phyloP scores from a whole-genome alignment of 2,329 filamentous ascomycete species.

The Fusarium sp. region DNA sequence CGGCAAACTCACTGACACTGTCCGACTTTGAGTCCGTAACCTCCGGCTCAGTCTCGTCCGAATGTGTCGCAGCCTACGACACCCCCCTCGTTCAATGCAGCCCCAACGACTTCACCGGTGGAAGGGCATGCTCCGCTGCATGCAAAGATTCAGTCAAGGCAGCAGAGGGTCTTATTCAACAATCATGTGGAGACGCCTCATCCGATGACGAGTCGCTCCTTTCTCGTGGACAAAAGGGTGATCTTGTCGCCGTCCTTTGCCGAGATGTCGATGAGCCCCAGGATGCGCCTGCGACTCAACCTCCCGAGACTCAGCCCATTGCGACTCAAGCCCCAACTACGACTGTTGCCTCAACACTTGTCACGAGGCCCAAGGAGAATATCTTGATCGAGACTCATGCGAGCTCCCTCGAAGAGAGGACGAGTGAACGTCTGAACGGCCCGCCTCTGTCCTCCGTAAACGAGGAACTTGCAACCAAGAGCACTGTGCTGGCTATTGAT shows the following conservation, averaged over 20 bases:
- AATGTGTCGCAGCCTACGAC: slow-evolving; percentile 61
- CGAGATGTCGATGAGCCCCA: slow-evolving; percentile 31
- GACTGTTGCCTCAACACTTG: slow-evolving; percentile 11
- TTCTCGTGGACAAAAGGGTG: slow-evolving; percentile 55
- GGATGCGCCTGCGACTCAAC: slow-evolving; percentile 8
- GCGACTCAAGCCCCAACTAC: slow-evolving; percentile 7
- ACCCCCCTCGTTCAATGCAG: slow-evolving; percentile 57
- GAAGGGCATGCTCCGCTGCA: slow-evolving; percentile 55
- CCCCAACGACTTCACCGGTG: slow-evolving; percentile 55
- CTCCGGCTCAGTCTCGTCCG: slow-evolving; percentile 54
- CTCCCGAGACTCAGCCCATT: slow-evolving; percentile 13
- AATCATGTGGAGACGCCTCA: slow-evolving; percentile 46
- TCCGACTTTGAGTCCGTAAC: slow-evolving; percentile 60
- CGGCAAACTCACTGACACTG: slow-evolving; percentile 51
- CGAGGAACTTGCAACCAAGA: slow-evolving; percentile 40
- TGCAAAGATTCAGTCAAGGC: slow-evolving; percentile 53
- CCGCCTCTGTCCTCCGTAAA: slow-evolving; percentile 31
- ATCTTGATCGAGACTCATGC: slow-evolving; percentile 34
- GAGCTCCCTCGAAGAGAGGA: not conserved
- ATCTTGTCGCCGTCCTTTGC: slow-evolving; percentile 58
- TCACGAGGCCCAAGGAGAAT: slow-evolving; percentile 33
- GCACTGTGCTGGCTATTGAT: slow-evolving; percentile 40
- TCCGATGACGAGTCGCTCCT: slow-evolving; percentile 54
- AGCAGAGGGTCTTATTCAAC: slow-evolving; percentile 50
- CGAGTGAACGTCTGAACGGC: slow-evolving; percentile 22